Conservation (phyloP, 2,329 filamentous ascomycete genomes). For the Talaromyces sp. region DNA sequence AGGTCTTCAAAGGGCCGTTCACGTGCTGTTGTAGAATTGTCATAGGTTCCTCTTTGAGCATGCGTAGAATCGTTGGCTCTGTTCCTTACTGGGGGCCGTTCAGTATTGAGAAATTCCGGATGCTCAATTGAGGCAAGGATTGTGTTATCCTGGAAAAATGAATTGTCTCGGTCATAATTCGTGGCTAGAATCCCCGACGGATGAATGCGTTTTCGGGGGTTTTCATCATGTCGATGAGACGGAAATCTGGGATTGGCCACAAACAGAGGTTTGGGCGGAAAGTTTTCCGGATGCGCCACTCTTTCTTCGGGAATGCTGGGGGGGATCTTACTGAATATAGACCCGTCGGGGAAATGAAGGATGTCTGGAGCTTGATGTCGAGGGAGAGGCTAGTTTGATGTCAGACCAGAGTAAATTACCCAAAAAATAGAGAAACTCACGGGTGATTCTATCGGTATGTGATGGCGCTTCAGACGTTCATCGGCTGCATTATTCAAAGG, state of each 20-base stretch:
- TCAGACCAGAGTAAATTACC: slow-evolving; percentile 5
- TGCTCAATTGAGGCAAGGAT: slow-evolving; percentile 35
- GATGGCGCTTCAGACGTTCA: background rate
- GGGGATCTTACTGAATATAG: slow-evolving; percentile 19
- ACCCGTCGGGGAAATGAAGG: slow-evolving; percentile 18
- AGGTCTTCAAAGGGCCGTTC: slow-evolving; percentile 20
- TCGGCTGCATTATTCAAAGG: background rate
- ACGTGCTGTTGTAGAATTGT: slow-evolving; percentile 27
- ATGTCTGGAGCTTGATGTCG: slow-evolving; percentile 18
- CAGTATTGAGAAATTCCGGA: slow-evolving; percentile 15
- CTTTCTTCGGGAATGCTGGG: slow-evolving; percentile 16
- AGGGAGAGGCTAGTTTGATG: slow-evolving; percentile 19
- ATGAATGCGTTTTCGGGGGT: slow-evolving; percentile 16
- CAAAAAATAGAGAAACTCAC: background rate
- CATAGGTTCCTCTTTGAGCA: slow-evolving; percentile 20
- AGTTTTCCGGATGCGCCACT: slow-evolving; percentile 15
- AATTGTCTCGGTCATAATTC: slow-evolving; percentile 15
- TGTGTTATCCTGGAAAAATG: slow-evolving; percentile 22
- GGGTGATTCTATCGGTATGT: background rate
- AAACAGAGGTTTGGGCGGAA: slow-evolving; percentile 26
- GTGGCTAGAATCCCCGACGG: slow-evolving; percentile 14
- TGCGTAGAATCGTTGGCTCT: background rate
- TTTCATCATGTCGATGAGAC: slow-evolving; percentile 11
- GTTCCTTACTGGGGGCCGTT: background rate
- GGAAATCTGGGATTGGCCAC: slow-evolving; percentile 25